Base-by-base conservation (phyloP, 2,329 filamentous ascomycete genomes). In the Fusarium sp. region DNA sequence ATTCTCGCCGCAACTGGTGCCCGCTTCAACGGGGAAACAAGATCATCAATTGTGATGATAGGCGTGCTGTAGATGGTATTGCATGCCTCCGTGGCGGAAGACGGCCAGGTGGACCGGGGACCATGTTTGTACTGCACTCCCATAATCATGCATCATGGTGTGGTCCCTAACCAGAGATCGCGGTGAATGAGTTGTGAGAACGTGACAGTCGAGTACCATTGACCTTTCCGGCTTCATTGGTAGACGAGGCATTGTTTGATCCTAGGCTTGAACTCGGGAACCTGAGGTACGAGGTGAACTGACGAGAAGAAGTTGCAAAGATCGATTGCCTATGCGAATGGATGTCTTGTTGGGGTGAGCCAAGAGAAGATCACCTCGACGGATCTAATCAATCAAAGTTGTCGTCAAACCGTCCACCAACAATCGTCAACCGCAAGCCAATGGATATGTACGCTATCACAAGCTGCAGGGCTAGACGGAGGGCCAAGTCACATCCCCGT, bases 31-130 rank as follows among this genome's bases (percentile, higher is more conserved):
- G 67, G 71, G 69, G 50, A 68, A 70, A 72, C 62, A 67, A 66
- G 61, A 73, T 73, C 65, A 64, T 67, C 71, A 50, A 58, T 58
- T 71, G 69, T 58, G 65, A 73, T 60, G 51, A 63, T 31, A 60
- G 48, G 43, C 42, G 25, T 67, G 52, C 45, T 40, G 45, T 40
- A 51, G 47, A 67, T 59, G 36, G 33, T 42, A 48, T 51, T 53
- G 42, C 61, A 56, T 64, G 48, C 61, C 23, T 57, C 33, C 46
- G 46, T 27, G 27, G 42, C 67, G 58, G 62, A 58, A 55, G 55
- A 58, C 71, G 64, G 69, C 67, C 59, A 73, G 67, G 61, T 63
- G 55, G 49, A 54, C 70, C 70, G 70, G 52, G 58, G 56, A 35
- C 47, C 40, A 61, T 54, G 47, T 18, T 58, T 58, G 41, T 33